These are phyloP conservation scores for Botrytis elliptica DNA, from an alignment of 2,329 filamentous ascomycete genomes.

Conservation along the genomic window DNA sequence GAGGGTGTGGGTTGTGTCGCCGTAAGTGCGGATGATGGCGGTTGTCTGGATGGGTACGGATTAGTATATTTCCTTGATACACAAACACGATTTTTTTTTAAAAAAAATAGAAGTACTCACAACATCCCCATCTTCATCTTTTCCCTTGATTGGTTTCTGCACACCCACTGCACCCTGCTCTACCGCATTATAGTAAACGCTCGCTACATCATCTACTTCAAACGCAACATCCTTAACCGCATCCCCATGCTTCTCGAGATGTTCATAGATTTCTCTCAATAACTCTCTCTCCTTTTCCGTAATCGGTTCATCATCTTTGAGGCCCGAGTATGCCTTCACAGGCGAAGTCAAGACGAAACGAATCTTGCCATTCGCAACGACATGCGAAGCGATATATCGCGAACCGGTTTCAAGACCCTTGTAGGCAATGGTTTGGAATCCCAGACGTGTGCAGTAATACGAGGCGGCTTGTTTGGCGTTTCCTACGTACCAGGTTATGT, in stretches of 20 bases:
- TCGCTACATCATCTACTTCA: constrained; percentile 84
- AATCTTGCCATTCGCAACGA: constrained; percentile 72
- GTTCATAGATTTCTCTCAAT: constrained; percentile 73
- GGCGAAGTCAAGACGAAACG: constrained; percentile 84
- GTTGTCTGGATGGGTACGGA: constrained; percentile 44
- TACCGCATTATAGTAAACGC: constrained; percentile 74
- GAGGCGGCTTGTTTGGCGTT: constrained; percentile 94
- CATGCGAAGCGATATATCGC: constrained; percentile 77
- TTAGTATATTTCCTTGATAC: background rate
- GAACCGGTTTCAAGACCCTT: constrained; percentile 85
- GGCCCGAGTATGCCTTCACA: constrained; percentile 59
- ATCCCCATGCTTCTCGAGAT: constrained; percentile 86
- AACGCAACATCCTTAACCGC: constrained; percentile 95
- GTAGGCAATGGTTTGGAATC: constrained; percentile 81
- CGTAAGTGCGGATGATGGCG: constrained; percentile 86
- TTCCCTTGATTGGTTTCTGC: constrained; percentile 53
- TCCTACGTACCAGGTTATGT: constrained; percentile 94
- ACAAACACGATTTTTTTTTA: too few species aligned
- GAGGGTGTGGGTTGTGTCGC: constrained; percentile 92
- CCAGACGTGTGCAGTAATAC: constrained; percentile 85
- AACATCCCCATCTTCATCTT: constrained; percentile 56
- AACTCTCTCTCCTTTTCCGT: constrained; percentile 61
- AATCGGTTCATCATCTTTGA: constrained; percentile 60
- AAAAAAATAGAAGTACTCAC: constrained; percentile 8
- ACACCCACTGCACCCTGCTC: constrained; percentile 62